Conservation (phyloP, 2,329 filamentous ascomycete species). For the Trichoderma breve region DNA sequence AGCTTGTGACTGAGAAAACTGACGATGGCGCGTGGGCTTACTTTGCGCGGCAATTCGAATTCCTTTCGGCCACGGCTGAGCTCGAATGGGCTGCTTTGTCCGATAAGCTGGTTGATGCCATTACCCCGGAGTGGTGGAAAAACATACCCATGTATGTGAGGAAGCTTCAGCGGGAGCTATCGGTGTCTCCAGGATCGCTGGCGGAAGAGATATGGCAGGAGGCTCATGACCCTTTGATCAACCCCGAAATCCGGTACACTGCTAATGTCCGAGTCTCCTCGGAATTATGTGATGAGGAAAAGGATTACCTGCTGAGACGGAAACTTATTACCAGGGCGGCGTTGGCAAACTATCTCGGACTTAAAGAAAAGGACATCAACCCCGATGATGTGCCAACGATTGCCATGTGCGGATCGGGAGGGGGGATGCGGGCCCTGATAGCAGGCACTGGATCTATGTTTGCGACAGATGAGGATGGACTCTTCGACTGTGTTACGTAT, state of each 20-base stretch:
- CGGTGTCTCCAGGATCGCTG: constrained; percentile 81
- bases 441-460: constrained; percentile 86
- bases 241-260: constrained; percentile 83
- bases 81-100: constrained; percentile 55
- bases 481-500: constrained; percentile 94
- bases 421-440: constrained; percentile 84
- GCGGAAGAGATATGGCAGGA: constrained; percentile 93
- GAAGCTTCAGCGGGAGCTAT: constrained; percentile 85
- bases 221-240: constrained; percentile 75
- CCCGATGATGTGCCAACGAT: constrained; percentile 91
- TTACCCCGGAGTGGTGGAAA: constrained; percentile 81
- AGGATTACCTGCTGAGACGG: constrained; percentile 67
- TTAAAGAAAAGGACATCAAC: constrained; percentile 79
- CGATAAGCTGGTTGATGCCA: constrained; percentile 63
- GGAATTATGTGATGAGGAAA: constrained; percentile 80
- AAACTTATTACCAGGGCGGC: constrained; percentile 67
- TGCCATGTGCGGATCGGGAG: constrained; percentile 91
- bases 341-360: constrained; percentile 75
- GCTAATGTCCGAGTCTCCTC: constrained; percentile 79
- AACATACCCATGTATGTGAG: constrained; percentile 71
- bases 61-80: constrained; percentile 54
- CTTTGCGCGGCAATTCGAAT: constrained; percentile 48
- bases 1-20: constrained; percentile 20
- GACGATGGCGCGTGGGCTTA: constrained; percentile 46
- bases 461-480: constrained; percentile 77